Conservation (phyloP, 768 basidiomycete species). For the Tylopilus plumbeoviolaceoides region DNA sequence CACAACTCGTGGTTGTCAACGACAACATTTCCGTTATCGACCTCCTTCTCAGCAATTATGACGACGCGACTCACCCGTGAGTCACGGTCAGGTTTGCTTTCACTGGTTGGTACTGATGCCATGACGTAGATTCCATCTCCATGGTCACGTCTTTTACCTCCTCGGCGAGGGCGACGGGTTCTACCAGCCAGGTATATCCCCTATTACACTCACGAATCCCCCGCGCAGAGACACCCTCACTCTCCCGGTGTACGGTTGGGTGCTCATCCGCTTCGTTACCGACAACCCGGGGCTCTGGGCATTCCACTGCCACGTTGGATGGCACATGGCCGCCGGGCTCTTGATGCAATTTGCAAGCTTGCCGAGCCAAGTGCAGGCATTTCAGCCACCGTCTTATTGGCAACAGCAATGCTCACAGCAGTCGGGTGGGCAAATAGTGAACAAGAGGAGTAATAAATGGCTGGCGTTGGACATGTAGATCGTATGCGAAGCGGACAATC, state of each 20-base stretch:
- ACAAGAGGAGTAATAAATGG: too few relatives aligned
- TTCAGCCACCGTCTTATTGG: constrained; percentile 34
- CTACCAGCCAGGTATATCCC: constrained; percentile 26
- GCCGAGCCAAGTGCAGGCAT: constrained; percentile 32
- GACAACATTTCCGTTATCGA: constrained; percentile 27
- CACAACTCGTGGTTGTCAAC: constrained; percentile 24
- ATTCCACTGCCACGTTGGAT: constrained; percentile 45
- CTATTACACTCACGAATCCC: constrained; percentile 34
- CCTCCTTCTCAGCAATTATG: constrained; percentile 21
- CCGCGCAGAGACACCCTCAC: constrained; percentile 40
- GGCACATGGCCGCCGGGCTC: constrained; percentile 37
- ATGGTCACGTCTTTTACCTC: constrained; percentile 35
- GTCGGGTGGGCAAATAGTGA: constrained; percentile 21
- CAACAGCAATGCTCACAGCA: constrained; percentile 33
- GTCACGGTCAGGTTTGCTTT: neutral
- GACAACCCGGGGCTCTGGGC: constrained; percentile 46
- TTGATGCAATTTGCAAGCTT: constrained; percentile 39
- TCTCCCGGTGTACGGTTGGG: constrained; percentile 36
- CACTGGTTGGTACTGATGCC: neutral
- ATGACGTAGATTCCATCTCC: constrained; percentile 32
- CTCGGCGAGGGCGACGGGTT: constrained; percentile 34
- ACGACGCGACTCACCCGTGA: constrained; percentile 31
- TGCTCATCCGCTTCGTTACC: constrained; percentile 37
- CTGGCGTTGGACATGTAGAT: constrained; percentile 12
- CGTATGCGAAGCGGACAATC: too few relatives aligned